Evolutionary conservation across 2,329 filamentous ascomycete genomes (phyloP).

Genomic region (Cercospora sp.): DNA sequence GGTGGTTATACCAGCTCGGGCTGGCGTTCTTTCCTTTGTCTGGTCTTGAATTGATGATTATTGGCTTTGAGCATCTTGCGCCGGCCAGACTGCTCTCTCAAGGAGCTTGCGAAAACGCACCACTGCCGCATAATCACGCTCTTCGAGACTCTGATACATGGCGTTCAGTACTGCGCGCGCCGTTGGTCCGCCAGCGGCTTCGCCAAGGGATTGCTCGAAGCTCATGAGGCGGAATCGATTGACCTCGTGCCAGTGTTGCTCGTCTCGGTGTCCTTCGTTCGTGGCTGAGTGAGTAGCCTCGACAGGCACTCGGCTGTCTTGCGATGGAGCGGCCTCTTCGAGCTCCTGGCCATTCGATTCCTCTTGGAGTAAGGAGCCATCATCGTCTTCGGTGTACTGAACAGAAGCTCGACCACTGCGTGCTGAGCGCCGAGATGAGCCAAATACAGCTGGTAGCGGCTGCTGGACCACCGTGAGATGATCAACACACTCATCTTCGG

Average conservation of each 20-base stretch:
- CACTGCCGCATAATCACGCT: background rate
- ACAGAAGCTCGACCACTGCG: background rate
- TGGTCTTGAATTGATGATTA: too few relatives aligned
- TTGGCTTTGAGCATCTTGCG: too few relatives aligned
- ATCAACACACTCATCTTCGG: background rate
- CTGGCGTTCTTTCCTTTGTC: too few relatives aligned
- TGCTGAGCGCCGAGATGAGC: background rate
- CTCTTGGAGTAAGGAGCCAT: too few relatives aligned
- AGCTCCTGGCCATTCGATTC: too few relatives aligned
- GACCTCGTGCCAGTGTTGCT: background rate
- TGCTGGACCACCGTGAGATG: background rate
- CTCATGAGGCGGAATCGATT: background rate
- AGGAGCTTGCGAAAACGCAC: background rate
- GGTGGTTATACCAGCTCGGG: too few relatives aligned
- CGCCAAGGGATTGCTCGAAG: background rate
- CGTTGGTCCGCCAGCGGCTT: background rate
- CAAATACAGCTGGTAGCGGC: background rate
- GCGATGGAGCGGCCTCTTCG: too few relatives aligned
- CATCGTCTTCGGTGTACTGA: background rate
- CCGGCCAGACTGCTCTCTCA: background rate
- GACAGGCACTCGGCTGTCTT: background rate
- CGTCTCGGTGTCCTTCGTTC: background rate
- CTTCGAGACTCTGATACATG: background rate
- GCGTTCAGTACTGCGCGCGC: background rate
- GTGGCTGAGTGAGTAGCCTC: background rate